These are phyloP conservation scores for Coemansia sp. DNA, from an alignment of 192 early-diverging fungal species.

Conservation along the genomic window DNA sequence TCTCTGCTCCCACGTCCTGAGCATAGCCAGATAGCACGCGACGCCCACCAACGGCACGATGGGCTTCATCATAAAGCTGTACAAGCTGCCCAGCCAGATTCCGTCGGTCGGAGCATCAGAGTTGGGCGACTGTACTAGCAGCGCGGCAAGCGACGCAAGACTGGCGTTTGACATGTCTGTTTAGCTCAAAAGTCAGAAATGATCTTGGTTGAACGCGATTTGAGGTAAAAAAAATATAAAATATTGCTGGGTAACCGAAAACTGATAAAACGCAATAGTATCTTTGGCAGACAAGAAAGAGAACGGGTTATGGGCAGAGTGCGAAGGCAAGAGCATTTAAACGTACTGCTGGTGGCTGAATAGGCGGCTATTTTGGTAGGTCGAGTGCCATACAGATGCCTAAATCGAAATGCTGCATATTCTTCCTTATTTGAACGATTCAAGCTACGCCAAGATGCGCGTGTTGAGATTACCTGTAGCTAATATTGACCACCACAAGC, in stretches of 20 bases:
- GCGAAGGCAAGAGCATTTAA: background rate
- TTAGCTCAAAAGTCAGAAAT: background rate
- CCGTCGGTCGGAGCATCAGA: conserved; percentile 24
- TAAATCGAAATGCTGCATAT: no score
- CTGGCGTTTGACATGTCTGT: background rate
- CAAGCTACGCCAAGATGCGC: background rate
- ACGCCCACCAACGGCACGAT: conserved; percentile 59
- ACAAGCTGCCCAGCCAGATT: conserved; percentile 64
- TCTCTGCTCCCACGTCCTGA: conserved; percentile 24
- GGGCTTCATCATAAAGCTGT: conserved; percentile 67
- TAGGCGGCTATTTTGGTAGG: background rate
- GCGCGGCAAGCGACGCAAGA: background rate
- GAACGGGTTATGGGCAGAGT: background rate
- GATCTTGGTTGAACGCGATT: background rate
- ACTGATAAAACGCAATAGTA: background rate
- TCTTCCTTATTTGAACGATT: background rate
- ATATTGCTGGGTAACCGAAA: background rate
- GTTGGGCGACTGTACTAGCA: conserved; percentile 10
- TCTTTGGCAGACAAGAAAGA: background rate
- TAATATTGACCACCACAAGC: no score
- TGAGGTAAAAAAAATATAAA: background rate
- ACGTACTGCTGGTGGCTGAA: background rate
- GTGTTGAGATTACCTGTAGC: no score
- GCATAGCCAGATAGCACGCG: conserved; percentile 15
- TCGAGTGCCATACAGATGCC: background rate